Conservation (phyloP, 2,329 filamentous ascomycete genomes). For the Sphaerulina musiva region DNA sequence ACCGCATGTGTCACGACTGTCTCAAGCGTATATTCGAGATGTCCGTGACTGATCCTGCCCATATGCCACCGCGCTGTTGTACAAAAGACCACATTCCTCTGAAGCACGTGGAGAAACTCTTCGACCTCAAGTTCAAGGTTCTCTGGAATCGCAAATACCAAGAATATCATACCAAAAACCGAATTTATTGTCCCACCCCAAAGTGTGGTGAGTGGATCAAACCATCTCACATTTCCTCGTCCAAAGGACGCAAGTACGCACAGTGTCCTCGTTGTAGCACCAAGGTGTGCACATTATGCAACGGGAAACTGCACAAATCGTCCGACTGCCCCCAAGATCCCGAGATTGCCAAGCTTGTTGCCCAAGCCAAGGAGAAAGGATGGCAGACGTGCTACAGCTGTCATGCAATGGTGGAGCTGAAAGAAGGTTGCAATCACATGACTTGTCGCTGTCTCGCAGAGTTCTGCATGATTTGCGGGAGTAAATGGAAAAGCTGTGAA, state of each 20-base stretch:
- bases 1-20: constrained; percentile 74
- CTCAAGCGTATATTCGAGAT: constrained; percentile 67
- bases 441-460: constrained; percentile 76
- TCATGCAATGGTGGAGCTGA: constrained; percentile 65
- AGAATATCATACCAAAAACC: constrained; percentile 67
- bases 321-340: constrained; percentile 66
- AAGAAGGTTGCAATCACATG: constrained; percentile 86
- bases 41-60: constrained; percentile 67
- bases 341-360: constrained; percentile 56
- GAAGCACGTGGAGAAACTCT: constrained; percentile 68
- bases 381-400: constrained; percentile 75
- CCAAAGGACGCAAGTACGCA: constrained; percentile 54
- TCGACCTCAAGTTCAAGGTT: constrained; percentile 67
- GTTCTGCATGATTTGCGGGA: constrained; percentile 80
- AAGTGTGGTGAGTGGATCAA: constrained; percentile 76
- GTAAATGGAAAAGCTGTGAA: constrained; percentile 74
- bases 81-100: constrained; percentile 65
- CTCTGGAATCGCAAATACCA: constrained; percentile 74
- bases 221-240: constrained; percentile 58
- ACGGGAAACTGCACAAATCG: constrained; percentile 64
- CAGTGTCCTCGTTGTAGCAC: constrained; percentile 65
- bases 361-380: constrained; percentile 59
- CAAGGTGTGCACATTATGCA: constrained; percentile 68
- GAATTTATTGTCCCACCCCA: constrained; percentile 67
- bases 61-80: constrained; percentile 84